phyloP scores from a whole-genome alignment of 345 rosid genomes.

The Ricinus communis region DNA sequence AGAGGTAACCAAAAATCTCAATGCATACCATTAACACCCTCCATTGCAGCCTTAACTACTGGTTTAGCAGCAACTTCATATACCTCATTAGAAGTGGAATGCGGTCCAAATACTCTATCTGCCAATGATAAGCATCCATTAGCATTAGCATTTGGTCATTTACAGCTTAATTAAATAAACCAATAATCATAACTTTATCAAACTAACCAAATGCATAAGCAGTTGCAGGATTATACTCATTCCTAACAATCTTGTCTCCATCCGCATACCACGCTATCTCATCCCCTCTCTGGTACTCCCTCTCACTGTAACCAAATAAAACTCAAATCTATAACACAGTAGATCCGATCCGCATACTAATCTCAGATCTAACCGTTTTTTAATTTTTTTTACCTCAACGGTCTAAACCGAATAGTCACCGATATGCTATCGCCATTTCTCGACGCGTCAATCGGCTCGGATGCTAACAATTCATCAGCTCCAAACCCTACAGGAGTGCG shows the following conservation, averaged over 20 bases:
- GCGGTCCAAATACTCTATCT: constrained; percentile 94
- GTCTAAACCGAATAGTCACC: constrained; percentile 95
- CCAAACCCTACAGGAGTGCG: constrained; percentile 54
- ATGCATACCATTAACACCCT: constrained; percentile 86
- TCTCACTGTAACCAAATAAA: constrained; percentile 58
- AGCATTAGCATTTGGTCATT: not conserved
- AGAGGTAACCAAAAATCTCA: no score
- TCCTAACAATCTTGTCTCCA: constrained; percentile 86
- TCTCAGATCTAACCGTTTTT: constrained; percentile 47
- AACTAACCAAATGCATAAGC: constrained; percentile 85
- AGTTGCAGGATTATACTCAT: constrained; percentile 81
- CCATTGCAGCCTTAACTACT: constrained; percentile 97
- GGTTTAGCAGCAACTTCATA: constrained; percentile 97
- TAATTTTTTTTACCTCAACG: constrained; percentile 78
- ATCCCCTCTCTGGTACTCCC: constrained; percentile 93
- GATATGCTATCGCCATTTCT: constrained; percentile 86
- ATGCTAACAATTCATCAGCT: constrained; percentile 61
- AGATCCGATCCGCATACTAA: constrained; percentile 53
- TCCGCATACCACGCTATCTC: constrained; percentile 97
- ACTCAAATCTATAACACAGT: constrained; percentile 21
- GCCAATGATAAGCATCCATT: constrained; percentile 15
- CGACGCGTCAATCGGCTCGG: constrained; percentile 57
- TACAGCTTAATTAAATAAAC: not conserved
- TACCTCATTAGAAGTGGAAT: constrained; percentile 69
- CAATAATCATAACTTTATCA: not conserved